A percentile compares a stretch with the other conserved stretches of the same genome.
phyloP scores from a whole-genome alignment of 805 yeast genomes.

The Candida quercuum region DNA sequence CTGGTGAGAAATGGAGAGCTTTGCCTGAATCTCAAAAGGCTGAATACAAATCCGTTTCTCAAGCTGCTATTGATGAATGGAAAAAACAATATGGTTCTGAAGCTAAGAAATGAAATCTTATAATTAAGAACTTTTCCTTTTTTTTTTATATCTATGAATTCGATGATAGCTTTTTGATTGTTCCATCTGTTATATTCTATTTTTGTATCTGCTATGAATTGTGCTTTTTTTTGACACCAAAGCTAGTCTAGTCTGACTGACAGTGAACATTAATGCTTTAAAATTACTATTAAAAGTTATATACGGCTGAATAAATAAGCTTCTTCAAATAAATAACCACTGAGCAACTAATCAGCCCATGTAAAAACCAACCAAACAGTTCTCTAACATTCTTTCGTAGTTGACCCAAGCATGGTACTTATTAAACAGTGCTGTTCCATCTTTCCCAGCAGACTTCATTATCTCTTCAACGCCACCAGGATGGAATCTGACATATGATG shows the following conservation, averaged over 20 bases:
- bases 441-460: slow-evolving; percentile 75
- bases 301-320: too few species aligned
- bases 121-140: too few species aligned
- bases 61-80: slow-evolving; percentile 27
- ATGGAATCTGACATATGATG: slow-evolving; percentile 78
- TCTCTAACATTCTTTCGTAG: slow-evolving; percentile 72
- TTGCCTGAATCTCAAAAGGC: slow-evolving; percentile 68
- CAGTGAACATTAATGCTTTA: too few species aligned
- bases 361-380: slow-evolving; percentile 64
- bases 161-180: too few species aligned
- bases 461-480: slow-evolving; percentile 89
- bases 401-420: slow-evolving; percentile 80
- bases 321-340: too few species aligned
- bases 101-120: too few species aligned
- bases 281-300: too few species aligned
- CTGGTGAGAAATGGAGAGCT: slow-evolving; percentile 90
- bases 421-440: slow-evolving; percentile 72
- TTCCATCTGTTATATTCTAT: too few species aligned
- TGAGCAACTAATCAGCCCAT: slow-evolving; percentile 7
- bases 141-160: too few species aligned
- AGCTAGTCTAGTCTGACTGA: too few species aligned
- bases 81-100: slow-evolving; percentile 28
- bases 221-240: too few species aligned
- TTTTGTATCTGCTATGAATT: too few species aligned
- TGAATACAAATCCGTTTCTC: slow-evolving; percentile 24